Evolutionary conservation across 192 early-diverging fungal species (phyloP).

Genomic region (Backusella australiensis): DNA sequence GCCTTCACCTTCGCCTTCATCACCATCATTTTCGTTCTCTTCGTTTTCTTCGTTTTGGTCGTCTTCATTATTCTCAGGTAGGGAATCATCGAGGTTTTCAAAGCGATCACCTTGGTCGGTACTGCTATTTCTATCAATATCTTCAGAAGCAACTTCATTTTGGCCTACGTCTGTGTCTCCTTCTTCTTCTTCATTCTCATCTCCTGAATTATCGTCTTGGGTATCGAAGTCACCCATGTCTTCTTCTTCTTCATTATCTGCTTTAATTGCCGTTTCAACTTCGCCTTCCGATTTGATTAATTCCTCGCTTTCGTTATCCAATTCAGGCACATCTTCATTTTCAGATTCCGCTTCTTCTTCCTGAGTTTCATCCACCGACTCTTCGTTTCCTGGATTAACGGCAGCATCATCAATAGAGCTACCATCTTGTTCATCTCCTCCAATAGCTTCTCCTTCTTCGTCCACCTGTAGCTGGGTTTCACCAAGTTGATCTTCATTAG

Average conservation of each 20-base stretch:
- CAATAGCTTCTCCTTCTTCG: neutral
- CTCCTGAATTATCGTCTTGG: neutral
- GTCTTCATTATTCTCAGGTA: neutral
- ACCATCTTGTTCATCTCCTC: neutral
- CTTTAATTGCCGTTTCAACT: neutral
- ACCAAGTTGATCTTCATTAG: neutral
- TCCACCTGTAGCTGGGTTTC: neutral
- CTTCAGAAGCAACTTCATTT: neutral
- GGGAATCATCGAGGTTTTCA: neutral
- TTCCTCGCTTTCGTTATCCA: conserved; percentile 1
- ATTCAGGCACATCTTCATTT: neutral
- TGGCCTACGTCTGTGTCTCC: neutral
- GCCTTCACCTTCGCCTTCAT: neutral
- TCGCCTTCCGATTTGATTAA: neutral
- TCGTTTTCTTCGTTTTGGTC: neutral
- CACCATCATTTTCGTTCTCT: neutral
- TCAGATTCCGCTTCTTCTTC: neutral
- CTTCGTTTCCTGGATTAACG: neutral
- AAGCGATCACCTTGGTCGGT: neutral
- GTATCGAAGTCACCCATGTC: neutral
- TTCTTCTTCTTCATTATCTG: neutral
- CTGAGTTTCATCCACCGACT: neutral
- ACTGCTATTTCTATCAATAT: neutral
- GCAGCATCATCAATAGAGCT: neutral
- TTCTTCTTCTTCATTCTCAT: neutral